Evolutionary conservation across 768 basidiomycete species (phyloP), one percentile per base, ranked within the genome.

Genomic region (Xerocomellus intermedius): DNA sequence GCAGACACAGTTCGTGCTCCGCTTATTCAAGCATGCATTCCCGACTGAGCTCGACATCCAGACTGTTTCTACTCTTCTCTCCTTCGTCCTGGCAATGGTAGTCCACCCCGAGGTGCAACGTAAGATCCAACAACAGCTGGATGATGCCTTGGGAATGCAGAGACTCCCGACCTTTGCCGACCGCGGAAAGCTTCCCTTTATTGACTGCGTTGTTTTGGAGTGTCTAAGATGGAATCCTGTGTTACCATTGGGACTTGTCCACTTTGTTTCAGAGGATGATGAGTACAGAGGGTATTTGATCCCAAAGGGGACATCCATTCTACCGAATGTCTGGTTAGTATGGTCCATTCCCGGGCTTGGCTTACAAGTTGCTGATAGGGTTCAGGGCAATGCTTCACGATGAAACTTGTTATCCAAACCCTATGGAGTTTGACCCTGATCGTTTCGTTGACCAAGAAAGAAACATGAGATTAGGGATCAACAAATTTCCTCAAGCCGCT

Each of bases 41-140:
- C n/a, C 33, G n/a, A 43, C 56, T 60, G 38, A 65, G 12, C 28
- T 36, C 24, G 5, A 33, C 30, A 45, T 24, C 14, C 35, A 85
- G 83, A 84, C 81, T 3, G 73, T 79, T 13, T 76, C 80, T 14
- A 71, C 77, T 14, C 65, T 84, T 37, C 71, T 77, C 37, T 73
- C 76, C 4, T 83, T 84, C 62, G 56, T 82, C 24, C 74, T 83
- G 12, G 78, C 82, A 5, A 82, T 84, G 80, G 69, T 79, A 43
- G 70, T 79, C 30, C 64, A 82, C 63, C 83, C 84, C 17, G 69
- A 78, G 4, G 75, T 80, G 17, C 75, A 79, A 48, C 69, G 65
- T 56, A 77, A 75, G 63, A 76, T 74, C 9, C 84, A 84, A 58
- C 69, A 69, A 42, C 80, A 85, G 64, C 68, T 85, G 38, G 82